Evolutionary conservation across 2,329 filamentous ascomycete genomes (phyloP), one percentile per base, ranked within the genome.

Genomic region (Beauveria asiatica): DNA sequence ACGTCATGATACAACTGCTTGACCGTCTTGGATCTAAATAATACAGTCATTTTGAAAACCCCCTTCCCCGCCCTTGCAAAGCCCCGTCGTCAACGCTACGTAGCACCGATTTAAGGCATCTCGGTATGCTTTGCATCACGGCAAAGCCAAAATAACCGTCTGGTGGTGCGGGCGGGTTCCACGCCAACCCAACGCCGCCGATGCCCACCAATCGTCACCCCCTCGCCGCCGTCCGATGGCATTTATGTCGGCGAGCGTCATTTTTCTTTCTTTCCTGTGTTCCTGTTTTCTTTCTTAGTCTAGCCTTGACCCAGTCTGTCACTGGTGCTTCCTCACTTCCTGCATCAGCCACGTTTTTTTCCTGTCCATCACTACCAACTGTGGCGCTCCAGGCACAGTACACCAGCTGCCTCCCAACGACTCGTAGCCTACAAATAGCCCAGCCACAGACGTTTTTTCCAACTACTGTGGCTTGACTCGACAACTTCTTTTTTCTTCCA

Each of bases 131-230:
- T 30, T 51, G 48, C 57, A 59, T 51, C 39, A 41, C 39, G 17
- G 33, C 33, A 37, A 37, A 37, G 33, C 33, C 33, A 49, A 37
- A 37, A 52, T 27, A 59, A 46, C 48, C 17, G 39, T n/a, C 16
- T 13, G 21, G 27, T 37, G 33, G 33, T 37, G 11, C 33, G 33
- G 53, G 33, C 19, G 9, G 37, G 54, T 49, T 39, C 57, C 57
- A 59, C 57, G 57, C 11, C 48, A 52, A 25, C 56, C 48, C 37
- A 21, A 51, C 17, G 46, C 56, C n/a, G 46, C 56, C 42, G 10
- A 57, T 41, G 56, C 25, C 33, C 56, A 58, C 46, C 56, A 58
- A 58, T 58, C 56, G 56, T 58, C 54, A 51, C 56, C 45, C 55
- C 23, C 19, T 23, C 37, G 16, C 25, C 37, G 30, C 30, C 30